Evolutionary conservation across 305 asterid genomes (phyloP), one percentile per base, ranked within the genome.

Genomic region (Fraxinus floribunda): DNA sequence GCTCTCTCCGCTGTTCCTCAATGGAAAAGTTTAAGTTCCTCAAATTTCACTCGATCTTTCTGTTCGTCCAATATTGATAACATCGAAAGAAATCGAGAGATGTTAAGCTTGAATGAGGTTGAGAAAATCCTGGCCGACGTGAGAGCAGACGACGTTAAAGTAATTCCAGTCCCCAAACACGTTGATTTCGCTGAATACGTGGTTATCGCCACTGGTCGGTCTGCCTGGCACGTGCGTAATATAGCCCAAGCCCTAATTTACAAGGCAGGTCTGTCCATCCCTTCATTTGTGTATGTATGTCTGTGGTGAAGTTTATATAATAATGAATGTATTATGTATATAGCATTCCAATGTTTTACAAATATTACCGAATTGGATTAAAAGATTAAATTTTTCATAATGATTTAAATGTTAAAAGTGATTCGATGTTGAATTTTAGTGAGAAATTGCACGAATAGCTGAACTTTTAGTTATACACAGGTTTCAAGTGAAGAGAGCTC

Each of bases 191-290:
- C 94, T 35, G 98, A 95, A 90, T 89, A 88, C 88, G 90, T 94
- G 93, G 95, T 95, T 66, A 79, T 95, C 79, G 98, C 98, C 88
- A 93, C 99, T 0, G 98, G 98, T 39, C 89, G 97, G 52, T 95
- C 99, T 9, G 91, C 94, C 46, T 95, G 99, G 99, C 99, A 95
- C 85, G 99, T 94, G 20, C 95, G 98, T 36, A 95, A 95, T 38
- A 95, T 95, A 81, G 93, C 97, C 86, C 98, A 94, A 88, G 98
- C 99, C 77, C 93, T 94, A 80, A 72, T 95, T 76, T 89, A 88
- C 89, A 77, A 92, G 93, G 95, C 83, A 85, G 84, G 92, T 88
- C 81, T 57, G 73, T 73, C 81, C 64, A 32, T 66, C 55, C 80
- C 76, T 3, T 68, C 39, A 38, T 55, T 71, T 3, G 16, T 9